Base-by-base conservation (phyloP, 441 rosid genomes). In the Hura crepitans region DNA sequence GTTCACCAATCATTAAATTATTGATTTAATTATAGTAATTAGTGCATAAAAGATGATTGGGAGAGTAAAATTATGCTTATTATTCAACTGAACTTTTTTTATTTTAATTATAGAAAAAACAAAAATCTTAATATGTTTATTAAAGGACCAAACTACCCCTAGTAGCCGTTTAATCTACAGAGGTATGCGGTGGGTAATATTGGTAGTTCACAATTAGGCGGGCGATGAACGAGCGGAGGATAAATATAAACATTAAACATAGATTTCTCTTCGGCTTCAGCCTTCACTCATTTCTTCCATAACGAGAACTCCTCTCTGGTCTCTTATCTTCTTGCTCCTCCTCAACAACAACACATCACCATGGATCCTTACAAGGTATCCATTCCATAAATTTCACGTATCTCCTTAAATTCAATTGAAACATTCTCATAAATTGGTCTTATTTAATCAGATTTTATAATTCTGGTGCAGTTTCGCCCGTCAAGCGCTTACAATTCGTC, bases 341-440 rank as follows among this genome's bases (percentile, higher is more conserved):
- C n/a, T n/a, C n/a, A n/a, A n/a, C n/a, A n/a, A 12, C 2, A 22
- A 39, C 20, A 6, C 51, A 71, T 80, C 9, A 66, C 72, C 77
- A 87, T 90, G 96, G 90, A 87, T 83, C 93, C 91, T 30, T 86
- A 86, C 88, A 89, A 87, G 96, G 96, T 89, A 68, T 66, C 54
- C 12, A 47, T 18, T 37, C 58, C 39, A 18, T 15, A 2, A 17
- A 50, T 18, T 35, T 12, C 65, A 28, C 27, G 0, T 8, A 11
- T 28, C 30, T 49, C 23, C 15, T 7, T 62, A 0, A 17, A 17
- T 23, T 1, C 20, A 14, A 11, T 13, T 22, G 57, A 8, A 53
- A 11, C 57, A 53, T 42, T 50, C 2, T 9, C 33, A 0, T 25
- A 18, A 4, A 4, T 18, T 33, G 64, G 35, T 49, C 22, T 20